Conservation (phyloP, 2,329 filamentous ascomycete genomes). For the Camptophora hylomeconis region DNA sequence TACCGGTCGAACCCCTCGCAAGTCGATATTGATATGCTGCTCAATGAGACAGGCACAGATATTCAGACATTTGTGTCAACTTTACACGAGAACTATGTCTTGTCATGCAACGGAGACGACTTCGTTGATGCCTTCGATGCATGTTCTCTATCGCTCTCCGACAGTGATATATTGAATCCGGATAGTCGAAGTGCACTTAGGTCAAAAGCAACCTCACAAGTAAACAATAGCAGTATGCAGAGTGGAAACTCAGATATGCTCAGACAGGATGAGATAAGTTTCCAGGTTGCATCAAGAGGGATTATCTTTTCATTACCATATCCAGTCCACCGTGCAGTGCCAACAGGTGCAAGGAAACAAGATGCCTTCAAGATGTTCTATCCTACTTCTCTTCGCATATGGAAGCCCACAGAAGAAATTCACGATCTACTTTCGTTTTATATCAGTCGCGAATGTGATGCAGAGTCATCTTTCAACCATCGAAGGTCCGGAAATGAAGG, state of each 20-base stretch:
- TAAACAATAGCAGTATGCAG: constrained; percentile 29
- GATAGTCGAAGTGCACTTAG: constrained; percentile 36
- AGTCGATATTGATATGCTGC: constrained; percentile 60
- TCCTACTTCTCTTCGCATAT: constrained; percentile 69
- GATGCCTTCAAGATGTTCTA: constrained; percentile 87
- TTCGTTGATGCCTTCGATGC: constrained; percentile 67
- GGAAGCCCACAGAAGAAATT: constrained; percentile 72
- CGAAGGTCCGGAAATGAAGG: constrained; percentile 26
- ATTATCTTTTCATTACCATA: constrained; percentile 72
- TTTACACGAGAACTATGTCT: constrained; percentile 82
- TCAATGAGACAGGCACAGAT: constrained; percentile 88
- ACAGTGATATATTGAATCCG: constrained; percentile 72
- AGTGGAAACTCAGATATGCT: constrained; percentile 58
- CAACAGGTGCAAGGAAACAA: constrained; percentile 23
- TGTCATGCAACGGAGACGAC: constrained; percentile 61
- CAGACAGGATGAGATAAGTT: constrained; percentile 86
- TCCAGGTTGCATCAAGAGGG: constrained; percentile 79
- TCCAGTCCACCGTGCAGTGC: constrained; percentile 57
- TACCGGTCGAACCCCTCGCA: constrained; percentile 50
- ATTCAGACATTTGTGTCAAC: constrained; percentile 80
- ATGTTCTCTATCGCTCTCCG: constrained; percentile 78
- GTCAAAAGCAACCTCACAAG: constrained; percentile 6
- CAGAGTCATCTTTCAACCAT: constrained; percentile 23
- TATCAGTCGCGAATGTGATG: constrained; percentile 41
- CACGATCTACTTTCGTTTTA: constrained; percentile 60